Base-by-base conservation (phyloP, 768 basidiomycete species). In the Pleurotus platypus region DNA sequence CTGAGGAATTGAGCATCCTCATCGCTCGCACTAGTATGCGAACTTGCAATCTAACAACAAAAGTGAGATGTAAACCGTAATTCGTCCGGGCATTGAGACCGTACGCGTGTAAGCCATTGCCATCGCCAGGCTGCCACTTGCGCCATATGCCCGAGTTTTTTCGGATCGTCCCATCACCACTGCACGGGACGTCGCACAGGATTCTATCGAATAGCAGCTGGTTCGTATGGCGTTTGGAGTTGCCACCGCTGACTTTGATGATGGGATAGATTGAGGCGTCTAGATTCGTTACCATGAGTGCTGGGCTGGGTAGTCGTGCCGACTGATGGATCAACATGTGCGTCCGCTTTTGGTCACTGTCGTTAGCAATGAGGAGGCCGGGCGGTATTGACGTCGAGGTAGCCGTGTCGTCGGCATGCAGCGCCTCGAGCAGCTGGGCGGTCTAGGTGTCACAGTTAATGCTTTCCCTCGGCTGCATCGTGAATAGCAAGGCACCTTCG, bases 141-240 rank as follows among this genome's bases (percentile, higher is more conserved):
- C 89, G 90, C 97, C 97, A 99, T 42, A 99, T 97, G 0, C 87
- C 90, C 12, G 90, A 69, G 67, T 99, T 99, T 78, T 99, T 99
- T 60, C 97, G 75, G 57, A 98, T 70, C 0, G 97, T 99, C 0
- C 96, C 97, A 68, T 99, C 97, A 3, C 97, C 97, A 63, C 92
- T 94, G 67, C 97, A 99, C 7, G 97, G 97, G 7, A 99, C 97
- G 68, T 98, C 97, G 50, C 94, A 95, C 30, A 99, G 72, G 58
- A 99, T 96, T 30, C 96, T 79, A 69, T 98, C 96, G 64, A 97
- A 99, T 57, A 87, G 70, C 50, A 99, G 75, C 27, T 81, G 78
- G 75, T 30, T 81, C 27, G 27, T 27, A 8, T 27, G 27, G 27
- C 27, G 27, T 8, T 27, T 27, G 5, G 50, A 53, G 18, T 6